phyloP scores from a whole-genome alignment of 2,329 filamentous ascomycete genomes.

The Coniochaeta prunicola region DNA sequence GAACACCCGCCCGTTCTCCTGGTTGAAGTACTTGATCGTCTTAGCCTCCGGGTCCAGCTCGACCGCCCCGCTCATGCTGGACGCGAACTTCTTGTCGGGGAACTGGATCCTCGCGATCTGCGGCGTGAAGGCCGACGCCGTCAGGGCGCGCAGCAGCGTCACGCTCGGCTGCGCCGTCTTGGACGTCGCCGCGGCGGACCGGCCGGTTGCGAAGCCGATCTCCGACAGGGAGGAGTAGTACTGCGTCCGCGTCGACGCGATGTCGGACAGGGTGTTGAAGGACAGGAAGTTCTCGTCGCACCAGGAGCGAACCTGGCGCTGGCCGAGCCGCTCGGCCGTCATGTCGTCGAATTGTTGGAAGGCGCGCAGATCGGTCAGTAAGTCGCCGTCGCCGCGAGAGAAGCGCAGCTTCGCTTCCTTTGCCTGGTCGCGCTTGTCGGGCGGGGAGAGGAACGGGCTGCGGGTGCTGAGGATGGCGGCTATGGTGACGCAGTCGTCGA shows the following conservation, averaged over 20 bases:
- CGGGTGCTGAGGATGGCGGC: slow-evolving; percentile 86
- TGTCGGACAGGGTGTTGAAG: slow-evolving; percentile 77
- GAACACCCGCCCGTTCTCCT: slow-evolving; percentile 81
- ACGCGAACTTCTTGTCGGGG: slow-evolving; percentile 91
- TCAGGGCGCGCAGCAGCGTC: slow-evolving; percentile 58
- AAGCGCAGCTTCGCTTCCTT: slow-evolving; percentile 71
- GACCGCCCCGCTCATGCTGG: slow-evolving; percentile 79
- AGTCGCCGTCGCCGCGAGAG: slow-evolving; percentile 71
- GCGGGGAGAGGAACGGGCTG: slow-evolving; percentile 79
- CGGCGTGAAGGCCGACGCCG: slow-evolving; percentile 70
- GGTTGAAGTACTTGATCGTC: slow-evolving; percentile 87
- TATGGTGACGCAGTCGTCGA: slow-evolving; percentile 82
- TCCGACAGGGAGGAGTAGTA: slow-evolving; percentile 82
- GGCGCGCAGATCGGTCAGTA: slow-evolving; percentile 79
- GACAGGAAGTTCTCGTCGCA: slow-evolving; percentile 83
- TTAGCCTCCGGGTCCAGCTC: slow-evolving; percentile 88
- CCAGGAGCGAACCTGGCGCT: slow-evolving; percentile 63
- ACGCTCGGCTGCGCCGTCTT: slow-evolving; percentile 18
- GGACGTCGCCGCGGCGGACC: slow-evolving; percentile 14
- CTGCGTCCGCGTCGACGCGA: slow-evolving; percentile 77
- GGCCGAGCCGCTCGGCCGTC: slow-evolving; percentile 47
- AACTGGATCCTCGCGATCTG: slow-evolving; percentile 90
- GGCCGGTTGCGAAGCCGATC: slow-evolving; percentile 55
- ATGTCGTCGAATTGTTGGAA: slow-evolving; percentile 76
- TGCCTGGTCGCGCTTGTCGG: slow-evolving; percentile 75